Conservation (phyloP, 257 asterid species). For the Hygrophila difformis region DNA sequence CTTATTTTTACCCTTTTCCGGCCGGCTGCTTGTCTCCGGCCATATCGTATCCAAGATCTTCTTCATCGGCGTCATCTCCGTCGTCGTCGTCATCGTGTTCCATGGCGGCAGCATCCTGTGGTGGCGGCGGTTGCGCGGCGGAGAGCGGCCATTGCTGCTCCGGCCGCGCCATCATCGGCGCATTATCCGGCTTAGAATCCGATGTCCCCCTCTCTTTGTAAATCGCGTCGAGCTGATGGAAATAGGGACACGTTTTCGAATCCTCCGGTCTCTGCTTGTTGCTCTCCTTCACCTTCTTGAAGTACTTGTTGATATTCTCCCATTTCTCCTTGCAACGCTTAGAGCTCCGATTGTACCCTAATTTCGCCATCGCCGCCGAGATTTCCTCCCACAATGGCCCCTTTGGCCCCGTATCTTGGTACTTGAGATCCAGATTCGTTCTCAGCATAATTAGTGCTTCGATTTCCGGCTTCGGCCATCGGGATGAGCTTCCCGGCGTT, state of each 20-base stretch:
- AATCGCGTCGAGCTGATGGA: conserved; percentile 43
- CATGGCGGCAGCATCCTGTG: conserved; percentile 3
- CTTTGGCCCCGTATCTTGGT: conserved; percentile 54
- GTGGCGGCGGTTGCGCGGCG: no score
- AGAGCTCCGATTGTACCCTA: conserved; percentile 48
- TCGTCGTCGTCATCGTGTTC: conserved; percentile 21
- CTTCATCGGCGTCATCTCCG: conserved; percentile 30
- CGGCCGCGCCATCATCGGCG: conserved; percentile 49
- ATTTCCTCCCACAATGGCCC: conserved; percentile 67
- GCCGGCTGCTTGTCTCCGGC: conserved; percentile 55
- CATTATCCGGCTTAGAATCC: not conserved
- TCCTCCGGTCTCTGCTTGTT: conserved; percentile 50
- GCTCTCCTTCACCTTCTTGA: conserved; percentile 58
- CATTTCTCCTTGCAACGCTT: conserved; percentile 70
- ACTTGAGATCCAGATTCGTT: conserved; percentile 40
- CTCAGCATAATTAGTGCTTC: conserved; percentile 45
- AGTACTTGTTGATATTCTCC: conserved; percentile 71
- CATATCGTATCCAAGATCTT: conserved; percentile 47
- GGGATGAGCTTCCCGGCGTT: not conserved
- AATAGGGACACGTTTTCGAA: conserved; percentile 63
- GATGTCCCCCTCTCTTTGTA: conserved; percentile 32
- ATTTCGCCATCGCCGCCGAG: conserved; percentile 34
- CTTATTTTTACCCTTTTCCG: no score
- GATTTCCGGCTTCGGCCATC: conserved; percentile 63
- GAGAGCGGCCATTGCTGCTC: conserved; percentile 78